These are phyloP conservation scores for Chaetomium fimeti DNA, from an alignment of 495 filamentous ascomycete species.

Conservation along the genomic window DNA sequence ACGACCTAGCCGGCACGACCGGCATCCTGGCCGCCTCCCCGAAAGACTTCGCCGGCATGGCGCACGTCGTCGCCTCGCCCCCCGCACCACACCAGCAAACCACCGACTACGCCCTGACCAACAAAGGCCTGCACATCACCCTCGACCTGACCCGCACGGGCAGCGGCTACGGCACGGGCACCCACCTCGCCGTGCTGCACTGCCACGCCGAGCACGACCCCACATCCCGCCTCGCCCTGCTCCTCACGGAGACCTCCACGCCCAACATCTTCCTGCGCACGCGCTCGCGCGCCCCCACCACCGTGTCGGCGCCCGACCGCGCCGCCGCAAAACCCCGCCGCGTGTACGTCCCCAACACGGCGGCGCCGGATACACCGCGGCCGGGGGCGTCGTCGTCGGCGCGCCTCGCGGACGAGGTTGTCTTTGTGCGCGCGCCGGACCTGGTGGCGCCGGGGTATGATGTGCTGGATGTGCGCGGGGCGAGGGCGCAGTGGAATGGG, in stretches of 20 bases:
- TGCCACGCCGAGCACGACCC: conserved; percentile 24
- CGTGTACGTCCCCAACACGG: conserved; percentile 26
- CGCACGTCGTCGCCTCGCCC: conserved; percentile 8
- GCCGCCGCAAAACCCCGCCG: conserved; percentile 4
- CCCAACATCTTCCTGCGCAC: conserved; percentile 30
- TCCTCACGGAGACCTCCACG: conserved; percentile 22
- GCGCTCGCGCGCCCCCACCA: conserved; percentile 19
- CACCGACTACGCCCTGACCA: conserved; percentile 28
- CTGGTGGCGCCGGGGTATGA: conserved; percentile 31
- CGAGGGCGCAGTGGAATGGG: conserved; percentile 23
- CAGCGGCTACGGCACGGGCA: background rate
- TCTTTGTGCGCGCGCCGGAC: conserved; percentile 27
- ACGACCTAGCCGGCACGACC: conserved; percentile 19
- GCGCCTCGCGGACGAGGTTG: conserved; percentile 20
- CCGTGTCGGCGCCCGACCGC: conserved; percentile 18
- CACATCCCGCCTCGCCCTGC: conserved; percentile 22
- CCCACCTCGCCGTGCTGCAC: conserved; percentile 25
- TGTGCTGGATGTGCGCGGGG: conserved; percentile 21
- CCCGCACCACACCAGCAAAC: conserved; percentile 7
- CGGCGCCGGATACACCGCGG: background rate
- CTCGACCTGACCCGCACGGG: conserved; percentile 14
- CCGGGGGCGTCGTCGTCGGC: too few species aligned
- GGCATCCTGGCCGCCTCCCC: conserved; percentile 25
- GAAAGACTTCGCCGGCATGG: conserved; percentile 24
- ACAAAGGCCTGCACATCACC: conserved; percentile 31